Conservation (phyloP, 768 basidiomycete species). For the Tylopilus plumbeoviolaceoides region DNA sequence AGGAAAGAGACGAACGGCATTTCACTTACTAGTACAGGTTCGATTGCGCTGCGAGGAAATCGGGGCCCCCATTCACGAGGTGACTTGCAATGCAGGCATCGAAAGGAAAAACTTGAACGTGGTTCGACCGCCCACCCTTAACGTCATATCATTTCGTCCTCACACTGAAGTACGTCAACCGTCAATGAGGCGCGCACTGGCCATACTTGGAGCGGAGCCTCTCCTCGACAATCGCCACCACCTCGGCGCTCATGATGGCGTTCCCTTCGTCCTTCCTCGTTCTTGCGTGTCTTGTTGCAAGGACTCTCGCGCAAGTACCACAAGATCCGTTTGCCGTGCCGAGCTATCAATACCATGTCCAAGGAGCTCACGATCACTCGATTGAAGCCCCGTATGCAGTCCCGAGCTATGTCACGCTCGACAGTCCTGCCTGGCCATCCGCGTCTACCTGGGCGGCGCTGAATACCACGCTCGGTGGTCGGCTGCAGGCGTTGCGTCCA, state of each 20-base stretch:
- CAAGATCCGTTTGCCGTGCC: background rate
- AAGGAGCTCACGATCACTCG: background rate
- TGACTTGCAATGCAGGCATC: no score
- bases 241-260: background rate
- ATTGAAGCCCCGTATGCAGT: background rate
- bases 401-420: background rate
- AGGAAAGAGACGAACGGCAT: no score
- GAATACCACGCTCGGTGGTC: conserved; percentile 9
- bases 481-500: conserved; percentile 9
- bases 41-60: no score
- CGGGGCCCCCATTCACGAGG: no score
- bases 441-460: conserved; percentile 7
- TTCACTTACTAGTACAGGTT: no score
- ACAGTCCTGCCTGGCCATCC: conserved; percentile 5
- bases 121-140: no score
- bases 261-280: background rate
- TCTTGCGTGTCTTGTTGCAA: background rate
- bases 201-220: background rate
- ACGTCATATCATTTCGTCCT: background rate
- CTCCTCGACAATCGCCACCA: background rate
- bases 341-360: background rate
- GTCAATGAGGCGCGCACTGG: no score
- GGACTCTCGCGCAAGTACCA: background rate
- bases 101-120: no score
- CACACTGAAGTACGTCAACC: background rate